Base-by-base conservation (phyloP, 2,329 filamentous ascomycete species). In the Trichoderma atroviride region DNA sequence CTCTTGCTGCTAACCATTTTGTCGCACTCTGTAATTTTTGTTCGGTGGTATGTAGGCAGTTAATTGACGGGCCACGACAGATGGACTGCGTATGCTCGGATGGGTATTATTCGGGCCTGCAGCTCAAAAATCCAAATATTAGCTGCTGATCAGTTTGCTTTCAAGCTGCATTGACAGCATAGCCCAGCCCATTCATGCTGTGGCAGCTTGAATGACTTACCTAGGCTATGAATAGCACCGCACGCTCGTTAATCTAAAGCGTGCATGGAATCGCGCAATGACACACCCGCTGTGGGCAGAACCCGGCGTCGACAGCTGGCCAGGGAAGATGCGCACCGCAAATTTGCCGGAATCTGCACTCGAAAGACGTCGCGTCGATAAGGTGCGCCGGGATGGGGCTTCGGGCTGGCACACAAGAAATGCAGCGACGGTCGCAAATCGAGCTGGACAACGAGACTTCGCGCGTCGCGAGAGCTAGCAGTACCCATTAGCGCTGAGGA, bases 1-100 rank as follows among this genome's bases (percentile, higher is more conserved):
- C 88, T 82, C 77, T 89, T 89, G 69, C 77, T 76, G 56, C 77
- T 76, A 50, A 74, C 75, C 79, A 81, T 80, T 37, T 31, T 70
- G 5, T 60, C 55, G 58, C 10, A 27, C 14, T 19, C 2, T 5
- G 63, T 24, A 11, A 29, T 13, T 16, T 27, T 27, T 52, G 5
- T 22, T 24, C 7, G 22, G 29, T 27, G 29, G 50, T 29, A 29
- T 27, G 16, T 3, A 52, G 27, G 19, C 27, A 57, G n/a, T 50
- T 9, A 29, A 59, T 10, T 19, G 37, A 66, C 19, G 35, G 53
- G 14, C 24, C 24, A 59, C 10, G 55, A 31, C 53, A n/a, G 33
- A 33, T n/a, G 14, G 10, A 19, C 31, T 67, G 29, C 37, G 40
- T 57, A 52, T 58, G 53, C 19, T 33, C 27, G 29, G n/a, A 16